phyloP scores from a whole-genome alignment of 257 asterid species.

The Fraxinus americana region DNA sequence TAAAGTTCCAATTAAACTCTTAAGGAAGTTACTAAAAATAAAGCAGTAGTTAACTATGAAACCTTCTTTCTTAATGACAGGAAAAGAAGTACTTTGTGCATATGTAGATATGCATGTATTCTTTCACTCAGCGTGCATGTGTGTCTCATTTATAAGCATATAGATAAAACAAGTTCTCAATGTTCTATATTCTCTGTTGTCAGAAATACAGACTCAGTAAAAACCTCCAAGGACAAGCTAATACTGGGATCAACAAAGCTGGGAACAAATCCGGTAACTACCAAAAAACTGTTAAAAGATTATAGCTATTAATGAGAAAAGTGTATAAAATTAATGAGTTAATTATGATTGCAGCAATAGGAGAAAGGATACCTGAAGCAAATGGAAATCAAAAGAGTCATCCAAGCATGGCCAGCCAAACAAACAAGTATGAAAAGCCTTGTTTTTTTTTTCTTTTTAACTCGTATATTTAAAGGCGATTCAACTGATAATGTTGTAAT shows the following conservation, averaged over 20 bases:
- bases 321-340: conserved; percentile 18
- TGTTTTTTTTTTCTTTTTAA: neutral
- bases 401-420: conserved; percentile 43
- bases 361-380: conserved; percentile 55
- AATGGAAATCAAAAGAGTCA: conserved; percentile 41
- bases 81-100: too few relatives aligned
- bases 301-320: neutral
- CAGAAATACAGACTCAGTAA: conserved; percentile 94
- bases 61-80: neutral
- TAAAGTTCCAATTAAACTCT: neutral
- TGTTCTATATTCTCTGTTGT: conserved; percentile 21
- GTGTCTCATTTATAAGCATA: neutral
- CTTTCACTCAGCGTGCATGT: neutral
- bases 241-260: conserved; percentile 54
- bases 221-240: conserved; percentile 73
- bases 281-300: conserved; percentile 7
- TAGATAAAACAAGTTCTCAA: conserved; percentile 7
- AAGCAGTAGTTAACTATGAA: neutral
- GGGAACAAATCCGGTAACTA: conserved; percentile 38
- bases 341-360: conserved; percentile 46
- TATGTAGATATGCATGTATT: too few relatives aligned
- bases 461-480: neutral
- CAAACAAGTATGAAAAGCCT: conserved; percentile 50
- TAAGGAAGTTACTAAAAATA: neutral
- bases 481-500: conserved; percentile 23